Conservation (phyloP, 129 eudicot genomes). For the Escallonia rubra region DNA sequence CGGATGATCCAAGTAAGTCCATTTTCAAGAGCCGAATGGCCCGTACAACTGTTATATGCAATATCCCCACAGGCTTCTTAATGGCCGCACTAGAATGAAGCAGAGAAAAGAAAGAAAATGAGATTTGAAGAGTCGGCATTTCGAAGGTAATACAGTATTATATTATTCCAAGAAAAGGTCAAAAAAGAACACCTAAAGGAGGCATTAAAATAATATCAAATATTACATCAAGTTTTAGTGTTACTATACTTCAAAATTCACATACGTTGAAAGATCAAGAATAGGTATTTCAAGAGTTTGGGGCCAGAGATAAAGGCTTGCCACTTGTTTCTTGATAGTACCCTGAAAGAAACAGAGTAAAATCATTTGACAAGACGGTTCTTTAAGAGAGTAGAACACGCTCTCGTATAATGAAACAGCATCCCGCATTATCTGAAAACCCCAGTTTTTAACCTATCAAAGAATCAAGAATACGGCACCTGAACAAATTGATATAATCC, state of each 20-base stretch:
- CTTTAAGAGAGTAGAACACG: not conserved
- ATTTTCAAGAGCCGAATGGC: conserved; percentile 70
- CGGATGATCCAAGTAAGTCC: conserved; percentile 76
- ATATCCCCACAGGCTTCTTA: conserved; percentile 75
- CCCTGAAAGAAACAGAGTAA: conserved; percentile 38
- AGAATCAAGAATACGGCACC: conserved; percentile 31
- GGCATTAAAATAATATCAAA: not conserved
- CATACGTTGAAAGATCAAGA: conserved; percentile 81
- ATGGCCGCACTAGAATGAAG: conserved; percentile 26
- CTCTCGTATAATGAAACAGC: too few species aligned
- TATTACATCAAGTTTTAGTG: not conserved
- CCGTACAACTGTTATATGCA: conserved; percentile 68
- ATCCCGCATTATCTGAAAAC: too few species aligned
- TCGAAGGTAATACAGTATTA: not conserved
- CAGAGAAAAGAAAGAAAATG: not conserved
- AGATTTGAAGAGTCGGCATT: not conserved
- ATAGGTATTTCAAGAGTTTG: conserved; percentile 76
- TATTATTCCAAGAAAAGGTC: not conserved
- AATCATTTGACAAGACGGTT: not conserved
- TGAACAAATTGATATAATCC: conserved; percentile 72
- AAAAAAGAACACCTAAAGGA: too few species aligned
- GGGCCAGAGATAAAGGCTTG: conserved; percentile 86
- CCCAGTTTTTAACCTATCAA: not conserved
- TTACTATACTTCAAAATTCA: not conserved
- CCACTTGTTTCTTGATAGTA: conserved; percentile 54